Conservation (phyloP, 345 rosid species). For the Passiflora organensis region DNA sequence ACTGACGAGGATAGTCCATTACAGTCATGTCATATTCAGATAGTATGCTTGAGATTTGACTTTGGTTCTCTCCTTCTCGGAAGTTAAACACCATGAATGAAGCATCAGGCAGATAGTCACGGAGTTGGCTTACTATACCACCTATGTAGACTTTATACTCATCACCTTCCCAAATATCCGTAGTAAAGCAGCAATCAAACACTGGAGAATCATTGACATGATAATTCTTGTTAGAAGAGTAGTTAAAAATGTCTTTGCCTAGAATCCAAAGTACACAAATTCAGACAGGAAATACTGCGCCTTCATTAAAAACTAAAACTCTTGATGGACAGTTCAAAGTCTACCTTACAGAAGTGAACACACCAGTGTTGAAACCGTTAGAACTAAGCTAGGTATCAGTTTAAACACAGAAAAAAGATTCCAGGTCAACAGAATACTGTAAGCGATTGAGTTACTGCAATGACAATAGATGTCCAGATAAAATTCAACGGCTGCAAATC, state of each 20-base stretch:
- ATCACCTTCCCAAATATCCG: slow-evolving; percentile 45
- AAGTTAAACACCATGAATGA: slow-evolving; percentile 80
- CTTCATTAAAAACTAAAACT: too few species aligned
- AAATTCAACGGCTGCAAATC: too few species aligned
- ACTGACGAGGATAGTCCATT: slow-evolving; percentile 73
- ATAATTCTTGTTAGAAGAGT: too few species aligned
- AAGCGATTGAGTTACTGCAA: too few species aligned
- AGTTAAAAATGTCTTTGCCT: too few species aligned
- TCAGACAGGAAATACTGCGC: too few species aligned
- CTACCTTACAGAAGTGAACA: too few species aligned
- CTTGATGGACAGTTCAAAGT: too few species aligned
- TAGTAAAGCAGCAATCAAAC: slow-evolving; percentile 64
- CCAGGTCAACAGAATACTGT: not conserved
- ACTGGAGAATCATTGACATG: slow-evolving; percentile 24
- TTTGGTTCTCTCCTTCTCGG: slow-evolving; percentile 49
- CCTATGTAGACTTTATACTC: slow-evolving; percentile 46
- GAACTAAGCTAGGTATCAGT: too few species aligned
- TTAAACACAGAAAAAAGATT: not conserved
- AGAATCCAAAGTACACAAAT: too few species aligned
- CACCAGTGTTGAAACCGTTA: too few species aligned
- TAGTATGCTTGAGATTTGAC: slow-evolving; percentile 45
- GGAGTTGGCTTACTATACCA: slow-evolving; percentile 52
- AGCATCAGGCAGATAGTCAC: slow-evolving; percentile 48
- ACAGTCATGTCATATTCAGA: slow-evolving; percentile 70
- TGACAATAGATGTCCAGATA: too few species aligned